Evolutionary conservation across 2,329 filamentous ascomycete genomes (phyloP).

Genomic region (Arthroderma sp.): DNA sequence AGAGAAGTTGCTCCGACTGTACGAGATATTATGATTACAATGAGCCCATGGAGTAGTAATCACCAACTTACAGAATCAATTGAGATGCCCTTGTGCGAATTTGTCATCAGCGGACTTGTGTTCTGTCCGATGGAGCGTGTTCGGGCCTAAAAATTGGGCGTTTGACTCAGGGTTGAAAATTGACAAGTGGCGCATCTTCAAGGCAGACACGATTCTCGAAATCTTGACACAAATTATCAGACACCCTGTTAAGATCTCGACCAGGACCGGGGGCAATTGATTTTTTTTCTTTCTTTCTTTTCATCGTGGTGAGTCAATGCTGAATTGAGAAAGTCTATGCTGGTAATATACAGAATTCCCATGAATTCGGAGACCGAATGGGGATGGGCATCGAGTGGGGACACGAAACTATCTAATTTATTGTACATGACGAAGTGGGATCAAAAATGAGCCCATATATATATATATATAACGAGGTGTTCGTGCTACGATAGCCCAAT

Average conservation of each 20-base stretch:
- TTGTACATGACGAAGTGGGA: neutral
- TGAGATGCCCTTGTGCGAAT: neutral
- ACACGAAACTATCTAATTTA: neutral
- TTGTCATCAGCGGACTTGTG: slow-evolving; percentile 1
- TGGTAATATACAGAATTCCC: neutral
- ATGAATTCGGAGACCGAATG: neutral
- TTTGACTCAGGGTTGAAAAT: neutral
- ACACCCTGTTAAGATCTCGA: neutral
- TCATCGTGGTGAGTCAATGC: neutral
- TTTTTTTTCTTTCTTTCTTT: too few relatives aligned
- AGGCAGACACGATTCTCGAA: slow-evolving; percentile 2
- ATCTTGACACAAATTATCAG: neutral
- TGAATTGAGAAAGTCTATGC: neutral
- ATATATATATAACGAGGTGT: neutral
- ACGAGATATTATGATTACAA: too few relatives aligned
- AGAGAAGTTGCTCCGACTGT: neutral
- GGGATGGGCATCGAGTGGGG: neutral
- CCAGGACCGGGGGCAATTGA: neutral
- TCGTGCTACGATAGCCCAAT: slow-evolving; percentile 8
- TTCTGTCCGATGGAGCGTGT: neutral
- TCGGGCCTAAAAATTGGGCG: neutral
- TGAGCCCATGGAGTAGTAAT: too few relatives aligned
- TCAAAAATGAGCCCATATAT: neutral
- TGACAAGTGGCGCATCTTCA: neutral
- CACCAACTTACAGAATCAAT: too few relatives aligned